Evolutionary conservation across 176 grass and related monocot genomes (phyloP).

Genomic region (Juncus inflexus): DNA sequence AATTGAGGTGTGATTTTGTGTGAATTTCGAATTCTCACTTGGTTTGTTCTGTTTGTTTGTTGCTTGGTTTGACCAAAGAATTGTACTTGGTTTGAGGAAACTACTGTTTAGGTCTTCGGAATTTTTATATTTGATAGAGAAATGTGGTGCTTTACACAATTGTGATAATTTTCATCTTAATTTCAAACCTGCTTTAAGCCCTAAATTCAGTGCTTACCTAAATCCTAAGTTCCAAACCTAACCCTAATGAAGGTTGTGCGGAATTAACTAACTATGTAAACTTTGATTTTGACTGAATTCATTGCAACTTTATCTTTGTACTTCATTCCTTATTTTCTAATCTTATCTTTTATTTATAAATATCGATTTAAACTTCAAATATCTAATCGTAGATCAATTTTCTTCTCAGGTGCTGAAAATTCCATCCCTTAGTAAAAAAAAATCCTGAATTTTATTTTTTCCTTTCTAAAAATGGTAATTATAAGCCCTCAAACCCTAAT

Average conservation of each 20-base stretch:
- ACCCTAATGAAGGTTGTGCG: background rate
- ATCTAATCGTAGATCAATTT: constrained; percentile 26
- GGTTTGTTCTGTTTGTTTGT: background rate
- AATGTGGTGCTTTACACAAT: background rate
- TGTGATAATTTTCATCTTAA: constrained; percentile 4
- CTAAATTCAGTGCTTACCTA: background rate
- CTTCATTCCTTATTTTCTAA: constrained; percentile 13
- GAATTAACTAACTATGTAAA: too few relatives aligned
- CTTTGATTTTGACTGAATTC: background rate
- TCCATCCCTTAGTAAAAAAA: constrained; percentile 3
- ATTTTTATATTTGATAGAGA: background rate
- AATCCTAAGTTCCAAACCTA: constrained; percentile 6
- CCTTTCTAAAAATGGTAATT: constrained; percentile 55
- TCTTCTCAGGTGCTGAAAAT: constrained; percentile 27
- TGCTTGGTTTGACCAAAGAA: constrained; percentile 14
- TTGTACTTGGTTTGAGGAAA: background rate
- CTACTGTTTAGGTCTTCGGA: background rate
- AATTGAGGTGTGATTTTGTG: constrained; percentile 5
- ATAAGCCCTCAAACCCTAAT: constrained; percentile 31
- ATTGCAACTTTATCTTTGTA: constrained; percentile 4
- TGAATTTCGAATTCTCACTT: constrained; percentile 2
- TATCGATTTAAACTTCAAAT: background rate
- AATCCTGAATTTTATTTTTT: background rate
- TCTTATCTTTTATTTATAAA: constrained; percentile 4
- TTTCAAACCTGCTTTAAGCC: background rate